Base-by-base conservation (phyloP, 306 rosid species). In the Inga laurina region DNA sequence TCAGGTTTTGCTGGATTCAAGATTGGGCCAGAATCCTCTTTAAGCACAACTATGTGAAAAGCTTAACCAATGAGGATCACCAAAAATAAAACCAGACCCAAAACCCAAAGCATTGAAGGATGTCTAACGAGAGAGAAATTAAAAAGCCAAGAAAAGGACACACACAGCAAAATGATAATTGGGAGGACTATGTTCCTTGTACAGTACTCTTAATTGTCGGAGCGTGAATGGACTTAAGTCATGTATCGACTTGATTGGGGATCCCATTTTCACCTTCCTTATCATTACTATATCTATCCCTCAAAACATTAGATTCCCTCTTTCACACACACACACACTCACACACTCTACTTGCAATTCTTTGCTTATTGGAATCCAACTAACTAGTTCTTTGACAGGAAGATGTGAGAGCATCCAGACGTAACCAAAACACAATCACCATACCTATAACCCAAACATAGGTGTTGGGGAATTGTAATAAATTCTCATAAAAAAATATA, bases 381-480 rank as follows among this genome's bases (percentile, higher is more conserved):
- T 43, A 41, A 68, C 24, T 21, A 9, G 2, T 11, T 27, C 18
- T 19, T 41, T 70, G 75, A 43, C 52, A 70, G 75, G 75, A 70
- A 69, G 73, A 18, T 34, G 27, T 34, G 27, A 68, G 46, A 8
- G 12, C 35, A 71, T 41, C 19, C 21, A n/a, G 76, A 72, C 39
- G 8, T 24, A 46, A 46, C 41, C 52, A 45, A 46, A 45, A 72
- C 43, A 7, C 10, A 24, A 10, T 46, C 34, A 43, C 15, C 9
- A 72, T 21, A n/a, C 64, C 64, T 21, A 56, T 21, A 56, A 56
- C 64, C 64, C 4, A 57, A n/a, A 57, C 24, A 57, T 57, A n/a
- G 34, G 34, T 61, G 32, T 11, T 64, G 35, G 44, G 68, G 82
- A 77, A 62, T 14, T 62, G 83, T 72, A 69, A 72, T 39, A 39